These are phyloP conservation scores for Lasiosphaeria hispida DNA, from an alignment of 495 filamentous ascomycete genomes.

Conservation along the genomic window DNA sequence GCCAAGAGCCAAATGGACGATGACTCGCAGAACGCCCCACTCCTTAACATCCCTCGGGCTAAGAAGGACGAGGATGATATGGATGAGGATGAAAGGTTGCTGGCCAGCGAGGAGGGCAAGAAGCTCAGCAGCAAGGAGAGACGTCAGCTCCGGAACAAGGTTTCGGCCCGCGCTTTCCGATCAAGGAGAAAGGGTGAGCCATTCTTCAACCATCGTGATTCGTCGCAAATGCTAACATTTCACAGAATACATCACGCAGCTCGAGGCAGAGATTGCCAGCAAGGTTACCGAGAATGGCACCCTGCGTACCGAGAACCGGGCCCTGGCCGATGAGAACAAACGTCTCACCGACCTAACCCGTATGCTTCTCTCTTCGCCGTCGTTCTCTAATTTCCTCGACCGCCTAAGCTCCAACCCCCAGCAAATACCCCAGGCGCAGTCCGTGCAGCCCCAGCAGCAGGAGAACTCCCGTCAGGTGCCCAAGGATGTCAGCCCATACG, in stretches of 20 bases:
- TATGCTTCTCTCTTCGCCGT: constrained; percentile 80
- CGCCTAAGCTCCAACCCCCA: constrained; percentile 59
- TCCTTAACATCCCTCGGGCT: constrained; percentile 55
- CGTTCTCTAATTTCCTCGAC: constrained; percentile 79
- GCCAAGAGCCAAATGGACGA: constrained; percentile 56
- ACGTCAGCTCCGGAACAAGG: constrained; percentile 93
- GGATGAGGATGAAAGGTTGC: constrained; percentile 93
- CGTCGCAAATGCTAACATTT: constrained; percentile 45
- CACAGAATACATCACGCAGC: constrained; percentile 88
- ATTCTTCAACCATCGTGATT: too few species aligned
- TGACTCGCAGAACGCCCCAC: constrained; percentile 46
- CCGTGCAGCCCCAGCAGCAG: constrained; percentile 36
- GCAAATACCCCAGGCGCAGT: constrained; percentile 32
- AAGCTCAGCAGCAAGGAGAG: constrained; percentile 93
- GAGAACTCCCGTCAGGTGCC: constrained; percentile 46
- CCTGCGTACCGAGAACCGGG: constrained; percentile 68
- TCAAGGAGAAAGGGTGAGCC: constrained; percentile 88
- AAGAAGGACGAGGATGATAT: constrained; percentile 94
- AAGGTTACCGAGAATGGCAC: constrained; percentile 70
- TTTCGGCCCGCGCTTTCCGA: constrained; percentile 94
- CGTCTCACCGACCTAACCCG: constrained; percentile 74
- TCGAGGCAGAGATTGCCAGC: constrained; percentile 78
- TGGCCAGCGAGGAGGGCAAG: constrained; percentile 96
- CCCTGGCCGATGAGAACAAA: constrained; percentile 74
- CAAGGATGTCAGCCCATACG: constrained; percentile 65